These are phyloP conservation scores for Tetracladium setigerum DNA, from an alignment of 495 filamentous ascomycete genomes.

Conservation along the genomic window DNA sequence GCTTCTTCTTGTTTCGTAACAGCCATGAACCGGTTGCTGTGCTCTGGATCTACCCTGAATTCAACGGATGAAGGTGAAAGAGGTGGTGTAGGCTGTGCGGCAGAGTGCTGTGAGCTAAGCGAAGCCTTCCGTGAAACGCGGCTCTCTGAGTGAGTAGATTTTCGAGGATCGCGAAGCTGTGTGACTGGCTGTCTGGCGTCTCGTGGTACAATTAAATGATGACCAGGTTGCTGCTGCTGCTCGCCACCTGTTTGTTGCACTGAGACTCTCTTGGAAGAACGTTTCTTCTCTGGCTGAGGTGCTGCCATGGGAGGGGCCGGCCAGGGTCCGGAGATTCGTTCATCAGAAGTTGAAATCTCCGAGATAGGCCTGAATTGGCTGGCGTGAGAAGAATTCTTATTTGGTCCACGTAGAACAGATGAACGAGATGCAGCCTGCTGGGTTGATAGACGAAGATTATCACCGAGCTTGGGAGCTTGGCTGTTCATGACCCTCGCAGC, in stretches of 20 bases:
- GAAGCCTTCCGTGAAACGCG: background rate
- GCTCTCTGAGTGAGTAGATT: background rate
- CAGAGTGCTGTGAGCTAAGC: constrained; percentile 5
- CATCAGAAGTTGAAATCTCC: background rate
- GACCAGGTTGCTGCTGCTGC: background rate
- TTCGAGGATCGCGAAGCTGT: constrained; percentile 13
- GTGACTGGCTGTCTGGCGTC: no score
- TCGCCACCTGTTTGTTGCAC: background rate
- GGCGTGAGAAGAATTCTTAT: constrained; percentile 1
- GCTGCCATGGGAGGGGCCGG: background rate
- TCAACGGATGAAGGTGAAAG: constrained; percentile 40
- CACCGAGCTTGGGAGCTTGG: background rate
- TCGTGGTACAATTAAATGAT: no score
- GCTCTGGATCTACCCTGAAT: constrained; percentile 17
- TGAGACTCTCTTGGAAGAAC: background rate
- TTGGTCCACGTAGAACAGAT: background rate
- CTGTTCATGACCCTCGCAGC: constrained; percentile 4
- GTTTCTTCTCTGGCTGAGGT: constrained; percentile 12
- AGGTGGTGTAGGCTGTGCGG: constrained; percentile 37
- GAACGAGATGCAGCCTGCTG: background rate
- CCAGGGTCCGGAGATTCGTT: constrained; percentile 7
- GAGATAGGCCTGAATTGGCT: constrained; percentile 15
- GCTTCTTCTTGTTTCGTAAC: constrained; percentile 82
- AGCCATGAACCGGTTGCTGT: constrained; percentile 64
- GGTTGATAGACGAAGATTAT: constrained; percentile 1